Conservation (phyloP, 192 early-diverging fungal genomes). For the Podochytrium sp. region DNA sequence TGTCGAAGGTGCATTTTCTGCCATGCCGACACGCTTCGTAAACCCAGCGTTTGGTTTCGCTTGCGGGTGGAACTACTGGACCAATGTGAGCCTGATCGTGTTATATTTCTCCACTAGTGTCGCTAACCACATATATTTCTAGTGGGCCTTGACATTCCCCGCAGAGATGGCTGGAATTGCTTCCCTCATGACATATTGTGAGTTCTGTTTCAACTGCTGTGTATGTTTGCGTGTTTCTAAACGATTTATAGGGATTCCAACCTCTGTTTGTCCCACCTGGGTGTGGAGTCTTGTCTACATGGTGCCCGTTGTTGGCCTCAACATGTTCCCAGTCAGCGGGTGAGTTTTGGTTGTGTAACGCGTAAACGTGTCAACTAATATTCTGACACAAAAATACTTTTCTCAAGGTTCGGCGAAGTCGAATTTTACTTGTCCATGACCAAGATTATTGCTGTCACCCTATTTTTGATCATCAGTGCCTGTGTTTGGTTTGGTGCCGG, state of each 20-base stretch:
- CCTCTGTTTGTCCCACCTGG: conserved; percentile 25
- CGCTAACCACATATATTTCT: too few relatives aligned
- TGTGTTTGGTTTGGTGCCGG: not conserved
- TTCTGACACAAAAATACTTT: too few relatives aligned
- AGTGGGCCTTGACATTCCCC: conserved; percentile 31
- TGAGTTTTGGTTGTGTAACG: too few relatives aligned
- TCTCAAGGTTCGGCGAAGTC: conserved; percentile 71
- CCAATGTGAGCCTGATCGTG: too few relatives aligned
- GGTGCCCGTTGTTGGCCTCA: conserved; percentile 61
- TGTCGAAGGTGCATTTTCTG: conserved; percentile 79
- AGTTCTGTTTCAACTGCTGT: conserved; percentile 55
- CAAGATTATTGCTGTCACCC: conserved; percentile 79
- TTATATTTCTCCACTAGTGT: too few relatives aligned
- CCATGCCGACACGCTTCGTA: conserved; percentile 78
- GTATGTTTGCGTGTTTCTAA: conserved; percentile 50
- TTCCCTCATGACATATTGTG: conserved; percentile 73
- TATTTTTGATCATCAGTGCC: conserved; percentile 78
- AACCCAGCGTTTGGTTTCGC: conserved; percentile 71
- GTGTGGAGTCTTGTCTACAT: conserved; percentile 59
- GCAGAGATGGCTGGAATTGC: conserved; percentile 79
- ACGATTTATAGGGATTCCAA: conserved; percentile 43
- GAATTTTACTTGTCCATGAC: conserved; percentile 79
- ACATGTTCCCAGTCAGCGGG: conserved; percentile 60
- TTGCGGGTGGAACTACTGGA: conserved; percentile 43
- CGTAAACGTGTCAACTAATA: too few relatives aligned